Conservation (phyloP, 148 eudicot genomes). For the Oxyria digyna region DNA sequence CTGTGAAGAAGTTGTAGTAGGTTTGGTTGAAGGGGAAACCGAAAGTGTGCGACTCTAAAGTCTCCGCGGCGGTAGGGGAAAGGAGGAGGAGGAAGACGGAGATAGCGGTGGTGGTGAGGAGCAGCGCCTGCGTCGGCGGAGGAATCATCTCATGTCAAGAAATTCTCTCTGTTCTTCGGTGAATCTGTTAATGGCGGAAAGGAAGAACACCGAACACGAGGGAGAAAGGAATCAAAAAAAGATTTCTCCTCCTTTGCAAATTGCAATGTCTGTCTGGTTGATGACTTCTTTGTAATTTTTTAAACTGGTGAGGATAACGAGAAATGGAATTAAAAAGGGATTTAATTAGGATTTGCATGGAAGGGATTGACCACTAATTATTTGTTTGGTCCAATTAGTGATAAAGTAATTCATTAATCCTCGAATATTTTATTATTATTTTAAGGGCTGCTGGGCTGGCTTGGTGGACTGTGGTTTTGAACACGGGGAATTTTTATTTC, state of each 20-base stretch:
- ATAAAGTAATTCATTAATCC: not conserved
- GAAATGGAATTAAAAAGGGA: not conserved
- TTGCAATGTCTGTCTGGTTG: not conserved
- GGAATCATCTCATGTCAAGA: not conserved
- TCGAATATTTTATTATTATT: too few species aligned
- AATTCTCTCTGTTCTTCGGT: not conserved
- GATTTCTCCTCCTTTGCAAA: not conserved
- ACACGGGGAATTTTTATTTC: not conserved
- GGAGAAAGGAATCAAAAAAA: not conserved
- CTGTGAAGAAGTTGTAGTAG: constrained; percentile 10
- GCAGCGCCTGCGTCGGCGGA: not conserved
- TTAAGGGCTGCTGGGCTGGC: not conserved
- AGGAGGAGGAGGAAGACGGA: constrained; percentile 9
- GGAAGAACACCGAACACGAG: not conserved
- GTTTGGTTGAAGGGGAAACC: constrained; percentile 33
- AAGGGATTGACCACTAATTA: not conserved
- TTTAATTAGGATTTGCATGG: not conserved
- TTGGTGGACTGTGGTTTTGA: not conserved
- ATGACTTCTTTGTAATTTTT: not conserved
- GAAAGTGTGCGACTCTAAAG: constrained; percentile 1
- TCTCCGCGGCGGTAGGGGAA: not conserved
- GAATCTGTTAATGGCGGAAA: not conserved
- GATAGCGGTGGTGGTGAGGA: not conserved
- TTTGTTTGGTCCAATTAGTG: not conserved
- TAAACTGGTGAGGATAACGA: not conserved